phyloP scores from a whole-genome alignment of 2,329 filamentous ascomycete genomes.

The Ascocoryne sarcoides region DNA sequence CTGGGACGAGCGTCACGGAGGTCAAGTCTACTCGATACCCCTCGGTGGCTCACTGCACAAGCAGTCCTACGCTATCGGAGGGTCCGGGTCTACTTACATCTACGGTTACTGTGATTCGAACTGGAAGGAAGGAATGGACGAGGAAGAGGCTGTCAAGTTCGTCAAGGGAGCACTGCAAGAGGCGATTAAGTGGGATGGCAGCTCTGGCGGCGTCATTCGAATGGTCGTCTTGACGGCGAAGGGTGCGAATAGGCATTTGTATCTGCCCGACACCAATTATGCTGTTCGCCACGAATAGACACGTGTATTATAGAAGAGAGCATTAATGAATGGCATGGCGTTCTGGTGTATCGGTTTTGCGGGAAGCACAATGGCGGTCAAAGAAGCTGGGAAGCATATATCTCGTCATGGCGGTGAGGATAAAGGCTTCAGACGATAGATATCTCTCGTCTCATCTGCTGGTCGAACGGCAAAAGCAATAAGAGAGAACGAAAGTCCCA shows the following conservation, averaged over 20 bases:
- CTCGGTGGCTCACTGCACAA: conserved; percentile 96
- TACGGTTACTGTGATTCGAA: conserved; percentile 97
- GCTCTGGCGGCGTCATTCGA: conserved; percentile 94
- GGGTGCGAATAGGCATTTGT: conserved; percentile 87
- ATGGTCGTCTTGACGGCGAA: conserved; percentile 92
- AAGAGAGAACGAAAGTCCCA: conserved; percentile 1
- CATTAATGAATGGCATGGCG: conserved; percentile 24
- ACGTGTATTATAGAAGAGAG: conserved; percentile 29
- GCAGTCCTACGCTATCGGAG: conserved; percentile 89
- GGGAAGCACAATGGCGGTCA: conserved; percentile 14
- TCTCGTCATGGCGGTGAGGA: conserved; percentile 16
- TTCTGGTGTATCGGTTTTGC: conserved; percentile 10
- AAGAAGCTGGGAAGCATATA: too few species aligned
- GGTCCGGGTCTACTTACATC: conserved; percentile 97
- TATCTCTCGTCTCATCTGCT: too few species aligned
- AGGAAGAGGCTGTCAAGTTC: conserved; percentile 82
- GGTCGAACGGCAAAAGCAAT: conserved; percentile 5
- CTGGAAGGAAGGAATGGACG: conserved; percentile 92
- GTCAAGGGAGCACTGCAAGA: conserved; percentile 86
- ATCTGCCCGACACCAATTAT: conserved; percentile 89
- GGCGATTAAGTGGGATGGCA: conserved; percentile 99
- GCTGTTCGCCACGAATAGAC: conserved; percentile 41
- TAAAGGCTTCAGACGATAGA: conserved; percentile 3
- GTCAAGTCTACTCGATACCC: conserved; percentile 95
- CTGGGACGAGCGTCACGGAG: conserved; percentile 89